These are phyloP conservation scores for Paraglomus brasilianum DNA, from an alignment of 192 early-diverging fungal species.

Conservation along the genomic window DNA sequence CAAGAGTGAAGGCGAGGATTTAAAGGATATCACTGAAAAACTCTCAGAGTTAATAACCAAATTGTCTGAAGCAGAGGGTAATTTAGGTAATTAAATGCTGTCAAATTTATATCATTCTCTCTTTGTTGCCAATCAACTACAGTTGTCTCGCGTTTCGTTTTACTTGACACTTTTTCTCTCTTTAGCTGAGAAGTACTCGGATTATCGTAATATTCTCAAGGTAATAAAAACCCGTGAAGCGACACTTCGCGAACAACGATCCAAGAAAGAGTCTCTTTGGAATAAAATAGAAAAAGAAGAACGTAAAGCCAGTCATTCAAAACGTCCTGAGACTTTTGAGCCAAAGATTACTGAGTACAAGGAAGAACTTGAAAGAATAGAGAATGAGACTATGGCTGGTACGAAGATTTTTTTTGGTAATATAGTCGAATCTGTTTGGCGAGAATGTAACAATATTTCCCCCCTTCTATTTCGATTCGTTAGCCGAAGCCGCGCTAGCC, in stretches of 20 bases:
- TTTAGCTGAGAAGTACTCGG: conserved; percentile 1
- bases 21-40: conserved; percentile 24
- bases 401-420: not conserved
- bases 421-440: too few relatives aligned
- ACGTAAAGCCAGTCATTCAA: conserved; percentile 15
- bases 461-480: not conserved
- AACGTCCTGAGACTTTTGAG: conserved; percentile 8
- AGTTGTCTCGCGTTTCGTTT: not conserved
- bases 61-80: not conserved
- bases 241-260: conserved; percentile 14
- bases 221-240: conserved; percentile 17
- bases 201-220: conserved; percentile 26
- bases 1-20: conserved; percentile 25
- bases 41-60: not conserved
- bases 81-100: conserved; percentile 6
- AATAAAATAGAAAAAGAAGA: conserved; percentile 29
- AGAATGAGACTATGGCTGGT: conserved; percentile 16
- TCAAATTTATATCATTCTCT: not conserved
- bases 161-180: not conserved
- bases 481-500: conserved; percentile 16
- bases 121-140: too few relatives aligned
- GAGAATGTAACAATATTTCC: too few relatives aligned
- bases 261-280: conserved; percentile 24
- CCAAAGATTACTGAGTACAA: conserved; percentile 10
- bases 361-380: conserved; percentile 19